Percentiles rank a stretch among this genome's conserved stretches.
These are phyloP conservation scores for Blastomyces parvus DNA, from an alignment of 2,329 filamentous ascomycete genomes.

Conservation along the genomic window DNA sequence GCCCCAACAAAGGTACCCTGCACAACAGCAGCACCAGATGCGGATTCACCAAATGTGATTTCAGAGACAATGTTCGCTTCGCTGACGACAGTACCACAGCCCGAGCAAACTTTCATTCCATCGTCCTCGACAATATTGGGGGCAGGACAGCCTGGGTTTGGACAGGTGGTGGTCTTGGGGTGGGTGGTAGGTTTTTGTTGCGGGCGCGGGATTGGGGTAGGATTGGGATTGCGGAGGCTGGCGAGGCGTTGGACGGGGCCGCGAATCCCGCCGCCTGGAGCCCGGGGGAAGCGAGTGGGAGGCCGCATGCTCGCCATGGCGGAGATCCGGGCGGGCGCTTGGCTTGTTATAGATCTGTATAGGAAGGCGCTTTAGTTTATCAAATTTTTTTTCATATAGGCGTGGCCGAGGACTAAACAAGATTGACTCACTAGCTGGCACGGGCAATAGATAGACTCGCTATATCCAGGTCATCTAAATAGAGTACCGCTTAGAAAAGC, in stretches of 20 bases:
- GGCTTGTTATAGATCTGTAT: not conserved
- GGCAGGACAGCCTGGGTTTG: conserved; percentile 37
- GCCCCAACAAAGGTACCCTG: conserved; percentile 82
- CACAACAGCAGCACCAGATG: conserved; percentile 75
- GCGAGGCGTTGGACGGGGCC: conserved; percentile 32
- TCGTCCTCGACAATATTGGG: conserved; percentile 40
- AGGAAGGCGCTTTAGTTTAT: not conserved
- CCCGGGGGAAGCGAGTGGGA: conserved; percentile 15
- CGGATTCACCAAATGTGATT: conserved; percentile 80
- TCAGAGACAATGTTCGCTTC: conserved; percentile 88
- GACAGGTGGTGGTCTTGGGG: conserved; percentile 32
- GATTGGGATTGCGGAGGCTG: conserved; percentile 31
- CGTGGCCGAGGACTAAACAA: not conserved
- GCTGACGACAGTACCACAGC: conserved; percentile 74
- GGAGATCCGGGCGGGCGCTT: not conserved
- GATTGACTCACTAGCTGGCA: not conserved
- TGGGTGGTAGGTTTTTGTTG: conserved; percentile 19
- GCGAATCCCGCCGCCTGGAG: conserved; percentile 27
- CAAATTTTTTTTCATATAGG: not conserved
- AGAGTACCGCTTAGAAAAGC: not conserved
- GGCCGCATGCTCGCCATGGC: conserved; percentile 14
- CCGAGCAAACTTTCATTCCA: conserved; percentile 56
- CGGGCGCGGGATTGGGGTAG: conserved; percentile 32
- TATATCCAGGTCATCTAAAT: not conserved
- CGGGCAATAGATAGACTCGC: not conserved